Base-by-base conservation (phyloP, 345 rosid genomes). In the Citrus glauca region DNA sequence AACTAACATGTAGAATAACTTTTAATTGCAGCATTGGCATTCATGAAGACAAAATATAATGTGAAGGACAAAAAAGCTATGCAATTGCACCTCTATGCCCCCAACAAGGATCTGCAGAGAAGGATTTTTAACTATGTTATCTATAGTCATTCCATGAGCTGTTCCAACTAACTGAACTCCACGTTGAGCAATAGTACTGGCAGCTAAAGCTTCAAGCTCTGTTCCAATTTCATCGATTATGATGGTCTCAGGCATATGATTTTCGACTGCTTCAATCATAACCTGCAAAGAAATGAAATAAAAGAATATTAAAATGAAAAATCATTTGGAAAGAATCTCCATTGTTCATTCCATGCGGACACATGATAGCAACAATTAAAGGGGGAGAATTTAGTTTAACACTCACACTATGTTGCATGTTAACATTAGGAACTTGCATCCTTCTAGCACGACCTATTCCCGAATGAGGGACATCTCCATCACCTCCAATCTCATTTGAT, bases 191-290 rank as follows among this genome's bases (percentile, higher is more conserved):
- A 93, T 93, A 38, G 99, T 95, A 83, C 97, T 90, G 72, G 99
- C 97, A 72, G 99, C 99, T 80, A 95, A 85, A 72, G 99, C 98
- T 87, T 95, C 98, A 76, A 93, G 94, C 89, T 93, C 98, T 8
- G 98, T 95, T 77, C 99, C 97, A 79, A 93, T 95, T 87, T 95
- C 99, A 55, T 95, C 99, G 7, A 93, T 95, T 35, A 93, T 93
- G 77, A 95, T 91, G 35, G 90, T 84, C 91, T 95, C 85, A n/a
- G 99, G 98, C 98, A 92, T 93, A 82, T 95, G 99, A 82, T 95
- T 95, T 89, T 95, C 99, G 57, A 95, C 96, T 6, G 98, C 99
- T 94, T 95, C 99, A 66, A 95, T 93, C 99, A 95, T 95, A 73
- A 95, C 93, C 98, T 95, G 85, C 56, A 79, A 38, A 42, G 66